phyloP scores from a whole-genome alignment of 1,284 basidiomycete genomes.

The Gastroboletus turbinatus region DNA sequence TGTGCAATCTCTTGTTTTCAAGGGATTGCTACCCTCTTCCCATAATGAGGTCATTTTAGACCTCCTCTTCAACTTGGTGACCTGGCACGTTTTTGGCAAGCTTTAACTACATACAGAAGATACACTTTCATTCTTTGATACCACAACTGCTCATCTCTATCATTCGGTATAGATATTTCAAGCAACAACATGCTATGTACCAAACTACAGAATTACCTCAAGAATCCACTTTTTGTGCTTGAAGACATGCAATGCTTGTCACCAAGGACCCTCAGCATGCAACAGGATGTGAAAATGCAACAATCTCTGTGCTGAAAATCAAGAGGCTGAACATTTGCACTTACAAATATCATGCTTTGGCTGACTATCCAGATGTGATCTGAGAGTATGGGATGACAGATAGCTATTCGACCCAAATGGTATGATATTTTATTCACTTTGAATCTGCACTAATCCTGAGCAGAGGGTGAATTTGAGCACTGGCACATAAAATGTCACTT shows the following conservation, averaged over 20 bases:
- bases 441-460: too few species aligned
- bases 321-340: slow-evolving; percentile 29
- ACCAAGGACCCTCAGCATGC: neutral
- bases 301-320: neutral
- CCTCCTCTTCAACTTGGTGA: slow-evolving; percentile 9
- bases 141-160: neutral
- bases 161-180: neutral
- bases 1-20: slow-evolving; percentile 36
- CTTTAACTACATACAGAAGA: slow-evolving; percentile 29
- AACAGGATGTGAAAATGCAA: accelerated
- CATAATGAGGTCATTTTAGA: slow-evolving; percentile 21
- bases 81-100: slow-evolving; percentile 37
- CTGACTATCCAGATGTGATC: too few species aligned
- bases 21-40: slow-evolving; percentile 30
- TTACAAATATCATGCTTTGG: too few species aligned
- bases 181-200: neutral
- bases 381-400: too few species aligned
- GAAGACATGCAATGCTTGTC: neutral
- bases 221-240: neutral
- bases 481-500: too few species aligned
- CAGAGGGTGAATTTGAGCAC: too few species aligned
- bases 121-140: neutral
- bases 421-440: too few species aligned
- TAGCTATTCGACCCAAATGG: too few species aligned
- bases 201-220: neutral